phyloP scores from a whole-genome alignment of 164 flowering plant species.

The Kalanchoe fedtschenkoi region DNA sequence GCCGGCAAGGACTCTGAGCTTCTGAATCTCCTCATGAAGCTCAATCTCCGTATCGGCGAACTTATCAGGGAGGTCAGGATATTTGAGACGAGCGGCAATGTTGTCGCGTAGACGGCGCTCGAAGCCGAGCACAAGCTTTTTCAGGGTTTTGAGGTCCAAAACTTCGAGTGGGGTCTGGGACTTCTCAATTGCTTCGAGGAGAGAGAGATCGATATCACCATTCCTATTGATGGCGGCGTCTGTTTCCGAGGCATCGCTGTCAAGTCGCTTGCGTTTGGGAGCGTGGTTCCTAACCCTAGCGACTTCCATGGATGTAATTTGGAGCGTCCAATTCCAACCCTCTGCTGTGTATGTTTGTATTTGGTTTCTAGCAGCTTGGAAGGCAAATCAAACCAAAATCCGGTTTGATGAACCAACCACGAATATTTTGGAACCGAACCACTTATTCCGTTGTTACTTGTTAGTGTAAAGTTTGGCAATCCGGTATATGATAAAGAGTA shows the following conservation, averaged over 20 bases:
- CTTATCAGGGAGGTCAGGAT: constrained; percentile 75
- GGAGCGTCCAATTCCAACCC: no score
- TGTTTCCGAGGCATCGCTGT: background rate
- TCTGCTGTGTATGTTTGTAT: no score
- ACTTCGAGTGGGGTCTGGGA: constrained; percentile 62
- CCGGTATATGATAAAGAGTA: no score
- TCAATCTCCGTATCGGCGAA: constrained; percentile 91
- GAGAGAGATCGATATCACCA: constrained; percentile 48
- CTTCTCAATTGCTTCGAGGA: constrained; percentile 86
- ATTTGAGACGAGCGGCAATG: constrained; percentile 86
- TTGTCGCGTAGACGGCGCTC: constrained; percentile 89
- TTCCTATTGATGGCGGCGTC: constrained; percentile 9
- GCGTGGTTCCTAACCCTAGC: background rate
- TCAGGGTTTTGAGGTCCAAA: constrained; percentile 65
- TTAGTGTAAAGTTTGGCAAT: no score
- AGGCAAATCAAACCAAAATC: no score
- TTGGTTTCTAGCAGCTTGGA: no score
- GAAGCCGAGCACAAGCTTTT: constrained; percentile 71
- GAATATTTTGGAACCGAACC: no score
- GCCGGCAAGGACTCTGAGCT: constrained; percentile 77
- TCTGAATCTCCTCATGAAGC: constrained; percentile 86
- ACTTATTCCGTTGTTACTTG: no score
- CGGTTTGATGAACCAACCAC: no score
- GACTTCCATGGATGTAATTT: background rate
- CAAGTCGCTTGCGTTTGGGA: background rate